Base-by-base conservation (phyloP, 1,284 basidiomycete species). In the Meripilus lineatus region DNA sequence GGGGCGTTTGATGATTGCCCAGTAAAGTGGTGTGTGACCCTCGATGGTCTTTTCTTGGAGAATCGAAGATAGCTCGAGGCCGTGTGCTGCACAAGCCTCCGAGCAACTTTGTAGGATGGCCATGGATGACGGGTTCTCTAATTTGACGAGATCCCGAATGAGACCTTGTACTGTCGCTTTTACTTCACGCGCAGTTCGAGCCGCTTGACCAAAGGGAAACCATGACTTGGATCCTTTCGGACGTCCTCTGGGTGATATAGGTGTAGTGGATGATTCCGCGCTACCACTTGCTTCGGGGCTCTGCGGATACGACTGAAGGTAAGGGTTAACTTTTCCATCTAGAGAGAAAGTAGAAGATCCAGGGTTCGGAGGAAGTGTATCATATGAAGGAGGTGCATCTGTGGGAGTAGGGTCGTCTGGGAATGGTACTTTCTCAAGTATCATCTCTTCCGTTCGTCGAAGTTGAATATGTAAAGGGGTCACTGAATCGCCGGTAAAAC, bases 41-140 rank as follows among this genome's bases (percentile, higher is more conserved):
- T 85, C 83, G 38, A 85, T 76, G n/a, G 64, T 76, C 32, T 63
- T 69, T 32, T 83, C 77, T 52, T 85, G 83, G 6, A 85, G 58
- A 25, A 85, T 58, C 0, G 64, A 49, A 0, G 75, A 59, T 23
- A 77, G 59, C 14, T 69, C 61, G 14, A 78, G 46, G 20, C 53
- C 54, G 22, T 69, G 67, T 0, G 62, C 51, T 14, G 50, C 51
- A 50, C 76, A 79, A 1, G 71, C 71, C 21, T 69, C 68, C 15
- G 60, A 58, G 52, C 77, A 79, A 40, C 68, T 70, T 24, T 67
- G 58, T 20, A 79, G 62, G 13, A 77, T 63, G 25, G 50, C 50
- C n/a, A 58, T 35, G 6, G 53, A 50, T 11, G 53, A 52, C 4
- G 32, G 15, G 14, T 50, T 40, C 21, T 60, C 58, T 25, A 56